These are phyloP conservation scores for Plicaturopsis crispa DNA, from an alignment of 768 basidiomycete genomes.

Conservation along the genomic window DNA sequence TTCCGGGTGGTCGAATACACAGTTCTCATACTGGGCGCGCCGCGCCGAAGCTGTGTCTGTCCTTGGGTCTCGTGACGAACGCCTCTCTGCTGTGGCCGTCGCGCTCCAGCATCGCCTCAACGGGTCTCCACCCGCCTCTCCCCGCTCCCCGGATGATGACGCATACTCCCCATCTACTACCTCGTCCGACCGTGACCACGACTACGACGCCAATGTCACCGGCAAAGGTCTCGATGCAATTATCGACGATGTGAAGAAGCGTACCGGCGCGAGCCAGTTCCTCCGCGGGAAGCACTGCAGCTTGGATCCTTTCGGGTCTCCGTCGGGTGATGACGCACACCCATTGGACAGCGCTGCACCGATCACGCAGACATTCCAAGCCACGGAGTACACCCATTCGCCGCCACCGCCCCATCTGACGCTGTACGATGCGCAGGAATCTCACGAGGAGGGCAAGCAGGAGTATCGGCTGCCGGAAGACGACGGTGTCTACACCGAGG, in stretches of 20 bases:
- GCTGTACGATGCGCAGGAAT: constrained; percentile 21
- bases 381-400: constrained; percentile 27
- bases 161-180: constrained; percentile 7
- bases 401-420: constrained; percentile 20
- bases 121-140: constrained; percentile 11
- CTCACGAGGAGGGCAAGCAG: constrained; percentile 11
- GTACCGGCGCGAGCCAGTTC: constrained; percentile 38
- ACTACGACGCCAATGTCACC: constrained; percentile 32
- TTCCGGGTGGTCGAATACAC: constrained; percentile 47
- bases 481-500: too few relatives aligned
- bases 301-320: constrained; percentile 40
- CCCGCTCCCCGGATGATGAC: constrained; percentile 10
- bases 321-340: constrained; percentile 23
- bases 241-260: constrained; percentile 41
- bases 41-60: constrained; percentile 43
- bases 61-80: constrained; percentile 30
- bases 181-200: constrained; percentile 15
- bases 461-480: too few relatives aligned
- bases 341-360: constrained; percentile 17
- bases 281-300: constrained; percentile 44
- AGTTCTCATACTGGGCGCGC: constrained; percentile 49
- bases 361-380: constrained; percentile 32
- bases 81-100: constrained; percentile 29
- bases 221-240: constrained; percentile 43
- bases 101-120: constrained; percentile 33